These are phyloP conservation scores for Erythrophleum ivorense DNA, from an alignment of 331 rosid genomes.

Conservation along the genomic window DNA sequence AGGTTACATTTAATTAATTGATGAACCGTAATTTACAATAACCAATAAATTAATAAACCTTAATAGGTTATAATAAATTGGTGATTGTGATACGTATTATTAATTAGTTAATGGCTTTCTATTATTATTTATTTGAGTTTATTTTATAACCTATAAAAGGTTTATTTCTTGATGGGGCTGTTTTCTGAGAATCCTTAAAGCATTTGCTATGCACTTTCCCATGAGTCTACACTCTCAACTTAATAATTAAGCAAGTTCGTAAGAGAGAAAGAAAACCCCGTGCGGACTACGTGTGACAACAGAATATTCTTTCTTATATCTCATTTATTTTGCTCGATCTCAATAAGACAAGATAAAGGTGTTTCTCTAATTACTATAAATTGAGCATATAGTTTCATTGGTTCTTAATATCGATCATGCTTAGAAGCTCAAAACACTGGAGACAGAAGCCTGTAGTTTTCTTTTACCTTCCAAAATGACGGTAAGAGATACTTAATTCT, in stretches of 20 bases:
- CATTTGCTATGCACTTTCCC: constrained; percentile 55
- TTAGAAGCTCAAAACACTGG: constrained; percentile 25
- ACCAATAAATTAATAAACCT: neutral
- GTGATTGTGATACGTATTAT: neutral
- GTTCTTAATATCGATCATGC: constrained; percentile 2
- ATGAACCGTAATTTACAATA: neutral
- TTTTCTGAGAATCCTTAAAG: constrained; percentile 32
- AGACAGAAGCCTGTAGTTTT: constrained; percentile 5
- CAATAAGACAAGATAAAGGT: neutral
- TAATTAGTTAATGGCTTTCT: neutral
- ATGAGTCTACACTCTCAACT: constrained; percentile 17
- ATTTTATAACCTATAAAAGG: neutral
- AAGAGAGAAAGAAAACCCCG: constrained; percentile 23
- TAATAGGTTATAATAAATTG: neutral
- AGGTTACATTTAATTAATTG: neutral
- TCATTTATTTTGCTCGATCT: neutral
- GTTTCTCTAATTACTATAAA: constrained; percentile 33
- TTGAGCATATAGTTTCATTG: neutral
- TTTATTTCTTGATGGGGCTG: neutral
- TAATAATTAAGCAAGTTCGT: constrained; percentile 40
- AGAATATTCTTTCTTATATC: neutral
- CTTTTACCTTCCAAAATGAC: constrained; percentile 41
- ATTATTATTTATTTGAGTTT: too few relatives aligned
- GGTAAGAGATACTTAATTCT: constrained; percentile 31
- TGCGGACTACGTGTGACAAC: constrained; percentile 43